Percentiles rank a stretch among this genome's conserved stretches.
Conservation (phyloP, 768 basidiomycete species). For the Tricholoma sp. region DNA sequence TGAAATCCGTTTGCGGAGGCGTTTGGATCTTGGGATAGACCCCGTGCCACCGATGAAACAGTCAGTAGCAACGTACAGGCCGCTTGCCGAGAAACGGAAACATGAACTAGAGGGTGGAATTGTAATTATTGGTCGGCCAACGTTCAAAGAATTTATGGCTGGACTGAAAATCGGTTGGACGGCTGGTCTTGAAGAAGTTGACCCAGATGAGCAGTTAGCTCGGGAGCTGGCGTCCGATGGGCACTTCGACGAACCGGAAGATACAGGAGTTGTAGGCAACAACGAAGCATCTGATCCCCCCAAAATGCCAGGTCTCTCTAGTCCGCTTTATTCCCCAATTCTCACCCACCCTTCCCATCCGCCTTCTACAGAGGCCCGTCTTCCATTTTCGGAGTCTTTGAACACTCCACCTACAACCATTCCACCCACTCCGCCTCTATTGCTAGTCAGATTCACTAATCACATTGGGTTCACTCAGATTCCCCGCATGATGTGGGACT, state of each 20-base stretch:
- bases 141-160: conserved; percentile 92
- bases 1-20: conserved; percentile 64
- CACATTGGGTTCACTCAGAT: conserved; percentile 79
- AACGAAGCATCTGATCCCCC: conserved; percentile 13
- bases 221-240: conserved; percentile 65
- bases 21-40: conserved; percentile 62
- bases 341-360: conserved; percentile 22
- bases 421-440: conserved; percentile 73
- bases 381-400: conserved; percentile 23
- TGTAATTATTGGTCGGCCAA: conserved; percentile 81
- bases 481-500: conserved; percentile 86
- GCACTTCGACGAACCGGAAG: conserved; percentile 66
- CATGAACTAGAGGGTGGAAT: conserved; percentile 78
- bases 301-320: conserved; percentile 21
- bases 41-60: conserved; percentile 34
- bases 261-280: conserved; percentile 6
- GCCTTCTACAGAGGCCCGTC: conserved; percentile 12
- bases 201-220: conserved; percentile 68
- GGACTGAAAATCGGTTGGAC: conserved; percentile 86
- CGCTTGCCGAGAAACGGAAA: conserved; percentile 45
- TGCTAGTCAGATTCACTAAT: conserved; percentile 70
- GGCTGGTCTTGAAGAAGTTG: conserved; percentile 59
- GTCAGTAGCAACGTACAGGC: conserved; percentile 47
- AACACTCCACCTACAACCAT: conserved; percentile 46
- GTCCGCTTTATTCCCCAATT: conserved; percentile 21